These are phyloP conservation scores for Aspergillus costaricaensis DNA, from an alignment of 2,329 filamentous ascomycete species.

Conservation along the genomic window DNA sequence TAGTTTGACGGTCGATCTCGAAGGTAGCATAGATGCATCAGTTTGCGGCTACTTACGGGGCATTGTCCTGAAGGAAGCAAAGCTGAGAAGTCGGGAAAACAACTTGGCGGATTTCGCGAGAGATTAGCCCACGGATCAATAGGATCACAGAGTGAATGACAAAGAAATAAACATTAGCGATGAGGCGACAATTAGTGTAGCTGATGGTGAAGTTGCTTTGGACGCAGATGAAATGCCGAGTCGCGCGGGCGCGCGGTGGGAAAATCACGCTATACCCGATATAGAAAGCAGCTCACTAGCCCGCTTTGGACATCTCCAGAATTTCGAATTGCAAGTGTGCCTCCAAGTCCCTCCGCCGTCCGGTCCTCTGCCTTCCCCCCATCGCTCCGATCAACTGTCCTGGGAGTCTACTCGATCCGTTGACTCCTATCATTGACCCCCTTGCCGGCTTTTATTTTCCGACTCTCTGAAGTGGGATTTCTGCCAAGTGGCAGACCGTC, in stretches of 20 bases:
- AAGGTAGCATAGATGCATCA: constrained; percentile 1
- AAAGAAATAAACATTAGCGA: not conserved
- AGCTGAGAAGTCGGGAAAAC: constrained; percentile 31
- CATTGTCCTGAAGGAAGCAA: constrained; percentile 34
- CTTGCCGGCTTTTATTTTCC: constrained; percentile 8
- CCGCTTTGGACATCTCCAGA: constrained; percentile 36
- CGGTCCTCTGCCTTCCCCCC: constrained; percentile 25
- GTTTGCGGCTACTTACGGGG: constrained; percentile 40
- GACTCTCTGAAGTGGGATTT: constrained; percentile 17
- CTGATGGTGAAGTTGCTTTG: constrained; percentile 10
- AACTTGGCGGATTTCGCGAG: constrained; percentile 27
- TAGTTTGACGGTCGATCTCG: constrained; percentile 13
- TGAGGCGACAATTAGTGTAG: not conserved
- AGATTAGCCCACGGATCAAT: not conserved
- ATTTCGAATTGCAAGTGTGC: constrained; percentile 29
- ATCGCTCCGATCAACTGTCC: constrained; percentile 16
- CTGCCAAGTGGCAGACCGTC: constrained; percentile 40
- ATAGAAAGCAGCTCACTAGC: constrained; percentile 44
- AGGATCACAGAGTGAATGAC: not conserved
- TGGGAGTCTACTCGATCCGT: constrained; percentile 11
- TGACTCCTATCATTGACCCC: constrained; percentile 11
- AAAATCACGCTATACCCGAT: constrained; percentile 38
- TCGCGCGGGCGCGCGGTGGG: constrained; percentile 33
- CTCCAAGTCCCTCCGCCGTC: constrained; percentile 8
- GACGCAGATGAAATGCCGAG: constrained; percentile 15